Conservation (phyloP, 106 monocot species). For the Phalaenopsis aphrodite region DNA sequence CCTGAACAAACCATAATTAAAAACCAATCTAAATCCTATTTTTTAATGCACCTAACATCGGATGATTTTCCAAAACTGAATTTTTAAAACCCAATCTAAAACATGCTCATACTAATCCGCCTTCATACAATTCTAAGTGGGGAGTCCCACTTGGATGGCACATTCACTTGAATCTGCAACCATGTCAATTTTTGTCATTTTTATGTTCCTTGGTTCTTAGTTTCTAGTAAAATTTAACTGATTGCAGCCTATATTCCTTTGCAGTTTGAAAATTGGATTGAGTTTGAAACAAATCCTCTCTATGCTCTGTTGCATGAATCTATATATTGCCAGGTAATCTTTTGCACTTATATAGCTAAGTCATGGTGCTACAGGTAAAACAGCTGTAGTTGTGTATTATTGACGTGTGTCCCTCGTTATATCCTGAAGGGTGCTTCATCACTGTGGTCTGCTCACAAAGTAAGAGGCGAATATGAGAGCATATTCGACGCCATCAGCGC, state of each 20-base stretch:
- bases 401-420: background rate
- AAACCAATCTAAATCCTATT: no score
- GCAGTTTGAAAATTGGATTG: conserved; percentile 88
- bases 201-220: background rate
- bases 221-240: background rate
- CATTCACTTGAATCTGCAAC: background rate
- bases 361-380: background rate
- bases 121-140: background rate
- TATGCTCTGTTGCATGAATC: conserved; percentile 94
- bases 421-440: conserved; percentile 70
- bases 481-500: conserved; percentile 76
- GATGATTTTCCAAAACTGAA: no score
- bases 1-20: no score
- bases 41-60: no score
- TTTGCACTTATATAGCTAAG: background rate
- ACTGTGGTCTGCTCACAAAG: conserved; percentile 84
- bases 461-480: conserved; percentile 48
- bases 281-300: conserved; percentile 86
- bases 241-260: conserved; percentile 12
- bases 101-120: background rate
- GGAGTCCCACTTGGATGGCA: background rate
- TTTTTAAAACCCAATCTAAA: background rate
- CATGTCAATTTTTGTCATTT: background rate
- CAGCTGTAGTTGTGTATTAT: background rate
- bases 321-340: conserved; percentile 83